phyloP scores from a whole-genome alignment of 2,329 filamentous ascomycete genomes.

The Colletotrichum sp. region DNA sequence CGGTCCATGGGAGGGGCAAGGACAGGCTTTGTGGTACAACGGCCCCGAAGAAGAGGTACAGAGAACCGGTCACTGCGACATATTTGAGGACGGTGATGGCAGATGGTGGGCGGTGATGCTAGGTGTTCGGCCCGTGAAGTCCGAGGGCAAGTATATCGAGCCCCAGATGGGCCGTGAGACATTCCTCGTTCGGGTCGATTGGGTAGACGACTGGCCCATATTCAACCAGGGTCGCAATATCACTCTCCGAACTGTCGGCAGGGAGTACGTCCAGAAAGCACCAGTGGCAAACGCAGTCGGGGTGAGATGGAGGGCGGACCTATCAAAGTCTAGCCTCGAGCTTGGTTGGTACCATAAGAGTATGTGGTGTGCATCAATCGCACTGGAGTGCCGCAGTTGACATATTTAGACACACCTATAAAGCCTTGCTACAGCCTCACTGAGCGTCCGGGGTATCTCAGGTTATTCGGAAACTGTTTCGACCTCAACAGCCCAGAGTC shows the following conservation, averaged over 20 bases:
- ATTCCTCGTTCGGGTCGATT: constrained; percentile 53
- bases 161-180: constrained; percentile 53
- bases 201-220: constrained; percentile 57
- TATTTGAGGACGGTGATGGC: constrained; percentile 49
- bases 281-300: constrained; percentile 34
- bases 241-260: constrained; percentile 38
- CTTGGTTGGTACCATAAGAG: constrained; percentile 45
- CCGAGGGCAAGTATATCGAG: constrained; percentile 33
- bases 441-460: constrained; percentile 46
- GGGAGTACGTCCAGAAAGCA: constrained; percentile 25
- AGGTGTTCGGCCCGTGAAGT: constrained; percentile 44
- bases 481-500: constrained; percentile 53
- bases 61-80: constrained; percentile 54
- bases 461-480: constrained; percentile 58
- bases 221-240: constrained; percentile 53
- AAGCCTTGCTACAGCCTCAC: constrained; percentile 51
- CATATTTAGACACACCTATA: constrained; percentile 47
- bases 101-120: constrained; percentile 55
- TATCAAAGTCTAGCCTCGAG: constrained; percentile 32
- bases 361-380: constrained; percentile 6
- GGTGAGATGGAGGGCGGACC: constrained; percentile 35
- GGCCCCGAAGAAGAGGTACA: constrained; percentile 52
- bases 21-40: constrained; percentile 51
- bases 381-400: neutral
- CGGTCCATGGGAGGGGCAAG: constrained; percentile 55